Percentiles rank a stretch among this genome's conserved stretches.
phyloP scores from a whole-genome alignment of 805 yeast species.

The Kodamaea nitidulidarum region DNA sequence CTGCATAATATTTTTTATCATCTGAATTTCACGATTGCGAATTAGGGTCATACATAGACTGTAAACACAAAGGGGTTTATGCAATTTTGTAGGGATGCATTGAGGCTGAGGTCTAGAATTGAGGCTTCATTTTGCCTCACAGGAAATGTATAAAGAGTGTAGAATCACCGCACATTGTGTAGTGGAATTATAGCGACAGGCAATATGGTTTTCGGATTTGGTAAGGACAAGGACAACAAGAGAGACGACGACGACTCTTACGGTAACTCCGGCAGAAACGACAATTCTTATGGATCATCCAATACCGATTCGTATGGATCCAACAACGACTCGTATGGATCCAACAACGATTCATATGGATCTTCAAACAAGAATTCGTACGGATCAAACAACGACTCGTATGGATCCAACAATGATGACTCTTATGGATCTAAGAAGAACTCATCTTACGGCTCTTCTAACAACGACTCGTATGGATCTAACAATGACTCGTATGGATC shows the following conservation, averaged over 20 bases:
- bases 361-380: constrained; percentile 13
- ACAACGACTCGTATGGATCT: constrained; percentile 17
- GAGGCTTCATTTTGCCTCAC: constrained; percentile 3
- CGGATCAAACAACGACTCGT: constrained; percentile 21
- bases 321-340: constrained; percentile 19
- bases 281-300: constrained; percentile 14
- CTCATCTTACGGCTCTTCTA: constrained; percentile 16
- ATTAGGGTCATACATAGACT: not conserved
- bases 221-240: constrained; percentile 17
- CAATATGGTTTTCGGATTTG: constrained; percentile 34
- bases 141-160: not conserved
- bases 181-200: not conserved
- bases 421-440: constrained; percentile 20
- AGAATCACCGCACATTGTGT: not conserved
- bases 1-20: too few species aligned
- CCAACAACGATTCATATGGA: constrained; percentile 13
- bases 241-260: constrained; percentile 13
- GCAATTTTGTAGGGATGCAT: too few species aligned
- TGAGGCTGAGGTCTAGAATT: not conserved
- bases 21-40: not conserved
- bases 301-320: constrained; percentile 18
- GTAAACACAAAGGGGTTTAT: not conserved
- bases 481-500: constrained; percentile 18
- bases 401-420: constrained; percentile 20
- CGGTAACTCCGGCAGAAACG: constrained; percentile 10